Percentiles rank a stretch among this genome's conserved stretches.
These are phyloP conservation scores for Huiozyma naganishii DNA, from an alignment of 805 yeast species.

Conservation along the genomic window DNA sequence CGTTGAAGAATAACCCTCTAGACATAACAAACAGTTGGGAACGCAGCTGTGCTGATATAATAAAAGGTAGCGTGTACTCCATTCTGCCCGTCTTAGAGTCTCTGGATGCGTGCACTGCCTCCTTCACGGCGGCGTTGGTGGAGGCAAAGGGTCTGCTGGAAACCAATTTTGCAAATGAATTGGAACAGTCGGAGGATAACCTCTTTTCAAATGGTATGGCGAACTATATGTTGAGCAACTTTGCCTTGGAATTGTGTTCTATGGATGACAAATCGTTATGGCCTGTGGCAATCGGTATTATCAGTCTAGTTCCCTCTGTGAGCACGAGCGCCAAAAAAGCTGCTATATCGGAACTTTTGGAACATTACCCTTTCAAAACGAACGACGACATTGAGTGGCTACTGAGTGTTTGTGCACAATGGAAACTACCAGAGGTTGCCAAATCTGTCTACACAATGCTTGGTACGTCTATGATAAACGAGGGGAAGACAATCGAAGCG, in stretches of 20 bases:
- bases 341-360: slow-evolving; percentile 46
- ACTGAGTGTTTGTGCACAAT: slow-evolving; percentile 57
- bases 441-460: slow-evolving; percentile 40
- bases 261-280: slow-evolving; percentile 37
- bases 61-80: slow-evolving; percentile 45
- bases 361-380: slow-evolving; percentile 48
- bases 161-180: slow-evolving; percentile 23
- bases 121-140: slow-evolving; percentile 48
- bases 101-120: slow-evolving; percentile 52
- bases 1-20: slow-evolving; percentile 28
- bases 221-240: slow-evolving; percentile 20
- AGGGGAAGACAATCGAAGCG: slow-evolving; percentile 52
- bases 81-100: slow-evolving; percentile 49
- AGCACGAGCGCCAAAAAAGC: slow-evolving; percentile 25
- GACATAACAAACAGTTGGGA: slow-evolving; percentile 41
- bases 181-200: slow-evolving; percentile 11
- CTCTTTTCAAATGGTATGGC: slow-evolving; percentile 39
- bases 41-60: slow-evolving; percentile 41
- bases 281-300: slow-evolving; percentile 60
- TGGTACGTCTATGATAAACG: slow-evolving; percentile 39
- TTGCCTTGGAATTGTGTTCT: slow-evolving; percentile 25
- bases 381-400: slow-evolving; percentile 78
- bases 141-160: slow-evolving; percentile 54
- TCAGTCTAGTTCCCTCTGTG: slow-evolving; percentile 37
- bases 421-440: slow-evolving; percentile 50